Conservation (phyloP, 2,329 filamentous ascomycete species). For the Metarhizium brunneum region DNA sequence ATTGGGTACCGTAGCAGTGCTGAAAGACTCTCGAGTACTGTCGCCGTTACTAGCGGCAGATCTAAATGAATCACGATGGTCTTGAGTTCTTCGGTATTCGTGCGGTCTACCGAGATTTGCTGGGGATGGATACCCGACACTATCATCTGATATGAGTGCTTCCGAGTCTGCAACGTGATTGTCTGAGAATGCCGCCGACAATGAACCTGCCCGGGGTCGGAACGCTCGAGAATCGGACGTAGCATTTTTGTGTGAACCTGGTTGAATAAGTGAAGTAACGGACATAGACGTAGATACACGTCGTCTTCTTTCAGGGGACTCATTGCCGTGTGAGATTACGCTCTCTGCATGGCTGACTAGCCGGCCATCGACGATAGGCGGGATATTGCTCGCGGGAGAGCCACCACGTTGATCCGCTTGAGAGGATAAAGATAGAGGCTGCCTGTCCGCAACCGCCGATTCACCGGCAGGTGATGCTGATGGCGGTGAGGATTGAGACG, state of each 20-base stretch:
- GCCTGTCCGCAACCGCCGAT: background rate
- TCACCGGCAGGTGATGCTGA: background rate
- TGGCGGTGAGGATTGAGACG: background rate
- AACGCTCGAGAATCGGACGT: constrained; percentile 1
- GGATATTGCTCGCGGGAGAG: background rate
- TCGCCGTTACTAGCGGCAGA: constrained; percentile 9
- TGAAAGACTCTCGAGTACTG: constrained; percentile 10
- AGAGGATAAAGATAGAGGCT: background rate
- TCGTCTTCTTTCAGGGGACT: background rate
- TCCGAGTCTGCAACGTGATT: constrained; percentile 12
- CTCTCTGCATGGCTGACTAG: background rate
- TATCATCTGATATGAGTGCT: constrained; percentile 17
- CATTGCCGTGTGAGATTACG: background rate
- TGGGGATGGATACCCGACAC: constrained; percentile 19
- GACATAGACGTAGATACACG: constrained; percentile 9
- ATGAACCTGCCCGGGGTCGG: constrained; percentile 1
- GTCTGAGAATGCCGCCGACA: constrained; percentile 4
- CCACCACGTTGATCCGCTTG: background rate
- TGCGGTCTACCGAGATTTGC: constrained; percentile 6
- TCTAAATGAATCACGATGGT: constrained; percentile 11
- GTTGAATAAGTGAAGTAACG: constrained; percentile 14
- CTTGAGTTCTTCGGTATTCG: constrained; percentile 1
- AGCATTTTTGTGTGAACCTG: constrained; percentile 7
- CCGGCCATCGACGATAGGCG: background rate
- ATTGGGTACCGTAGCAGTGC: constrained; percentile 9